These are phyloP conservation scores for Paraphaeosphaeria minitans DNA, from an alignment of 2,329 filamentous ascomycete genomes.

Conservation along the genomic window DNA sequence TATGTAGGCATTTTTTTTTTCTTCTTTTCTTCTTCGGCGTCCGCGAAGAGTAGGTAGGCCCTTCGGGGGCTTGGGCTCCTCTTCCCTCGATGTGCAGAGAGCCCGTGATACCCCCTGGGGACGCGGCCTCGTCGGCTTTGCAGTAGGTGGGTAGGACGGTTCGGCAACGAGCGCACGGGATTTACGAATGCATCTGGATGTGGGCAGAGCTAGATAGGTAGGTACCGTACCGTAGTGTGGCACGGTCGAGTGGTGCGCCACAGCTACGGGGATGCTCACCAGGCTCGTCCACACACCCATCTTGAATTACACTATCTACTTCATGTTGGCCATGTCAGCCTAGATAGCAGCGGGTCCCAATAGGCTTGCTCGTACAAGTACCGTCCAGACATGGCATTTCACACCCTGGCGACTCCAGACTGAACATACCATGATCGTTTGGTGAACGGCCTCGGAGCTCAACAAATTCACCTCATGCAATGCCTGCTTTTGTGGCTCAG, in stretches of 20 bases:
- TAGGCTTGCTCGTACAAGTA: not conserved
- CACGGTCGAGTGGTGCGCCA: conserved; percentile 6
- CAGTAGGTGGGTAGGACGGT: no score
- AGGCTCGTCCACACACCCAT: not conserved
- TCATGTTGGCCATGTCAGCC: not conserved
- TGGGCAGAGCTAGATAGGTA: conserved; percentile 3
- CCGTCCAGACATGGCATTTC: not conserved
- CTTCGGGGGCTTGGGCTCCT: not conserved
- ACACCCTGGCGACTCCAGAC: conserved; percentile 4
- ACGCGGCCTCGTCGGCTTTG: not conserved
- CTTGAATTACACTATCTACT: no score
- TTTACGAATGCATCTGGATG: not conserved
- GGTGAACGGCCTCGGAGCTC: conserved; percentile 5
- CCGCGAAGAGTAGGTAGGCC: not conserved
- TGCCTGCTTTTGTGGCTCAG: not conserved
- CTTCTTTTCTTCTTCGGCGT: no score
- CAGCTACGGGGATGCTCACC: not conserved
- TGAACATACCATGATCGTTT: not conserved
- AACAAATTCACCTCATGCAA: not conserved
- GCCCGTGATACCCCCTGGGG: not conserved
- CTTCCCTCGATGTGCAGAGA: not conserved
- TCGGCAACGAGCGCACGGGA: not conserved
- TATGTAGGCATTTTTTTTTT: no score
- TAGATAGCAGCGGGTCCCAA: not conserved
- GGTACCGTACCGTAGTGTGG: no score